Evolutionary conservation across 2,329 filamentous ascomycete species (phyloP).

Genomic region (Cercospora sp.): DNA sequence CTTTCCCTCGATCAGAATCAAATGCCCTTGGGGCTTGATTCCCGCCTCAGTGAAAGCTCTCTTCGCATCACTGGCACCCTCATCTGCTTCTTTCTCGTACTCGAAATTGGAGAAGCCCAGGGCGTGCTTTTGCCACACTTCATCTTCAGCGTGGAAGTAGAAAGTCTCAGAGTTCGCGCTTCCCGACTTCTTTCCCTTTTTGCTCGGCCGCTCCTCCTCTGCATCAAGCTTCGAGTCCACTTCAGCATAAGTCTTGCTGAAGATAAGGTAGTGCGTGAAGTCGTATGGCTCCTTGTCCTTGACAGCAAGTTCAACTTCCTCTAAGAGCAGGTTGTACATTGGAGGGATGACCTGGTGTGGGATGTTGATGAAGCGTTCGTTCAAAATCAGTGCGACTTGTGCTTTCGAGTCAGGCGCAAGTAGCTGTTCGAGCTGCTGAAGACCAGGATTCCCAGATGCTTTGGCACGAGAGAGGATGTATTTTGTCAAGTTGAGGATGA

Average conservation of each 20-base stretch:
- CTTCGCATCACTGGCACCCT: conserved; percentile 84
- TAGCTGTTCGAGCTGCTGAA: conserved; percentile 41
- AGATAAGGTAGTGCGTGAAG: conserved; percentile 88
- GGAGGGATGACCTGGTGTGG: conserved; percentile 89
- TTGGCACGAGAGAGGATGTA: conserved; percentile 65
- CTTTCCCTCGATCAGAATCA: conserved; percentile 80
- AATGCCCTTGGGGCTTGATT: conserved; percentile 76
- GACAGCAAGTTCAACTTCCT: conserved; percentile 85
- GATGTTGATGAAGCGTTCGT: conserved; percentile 93
- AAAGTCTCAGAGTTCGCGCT: conserved; percentile 61
- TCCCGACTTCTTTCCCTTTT: conserved; percentile 59
- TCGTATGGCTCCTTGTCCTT: conserved; percentile 89
- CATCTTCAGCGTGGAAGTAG: conserved; percentile 96
- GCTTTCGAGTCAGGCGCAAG: conserved; percentile 37
- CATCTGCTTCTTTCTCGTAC: conserved; percentile 75
- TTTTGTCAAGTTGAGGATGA: conserved; percentile 66
- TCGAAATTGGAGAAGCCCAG: conserved; percentile 68
- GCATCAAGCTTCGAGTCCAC: conserved; percentile 76
- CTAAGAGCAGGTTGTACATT: conserved; percentile 89
- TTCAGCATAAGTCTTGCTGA: conserved; percentile 92
- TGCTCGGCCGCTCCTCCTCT: conserved; percentile 60
- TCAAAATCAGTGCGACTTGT: conserved; percentile 81
- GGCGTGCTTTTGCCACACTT: conserved; percentile 77
- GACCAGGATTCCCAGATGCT: conserved; percentile 44
- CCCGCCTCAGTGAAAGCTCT: conserved; percentile 92